Evolutionary conservation across 164 flowering plant species (phyloP), one percentile per base, ranked within the genome.

Genomic region (Litsea cubeba): DNA sequence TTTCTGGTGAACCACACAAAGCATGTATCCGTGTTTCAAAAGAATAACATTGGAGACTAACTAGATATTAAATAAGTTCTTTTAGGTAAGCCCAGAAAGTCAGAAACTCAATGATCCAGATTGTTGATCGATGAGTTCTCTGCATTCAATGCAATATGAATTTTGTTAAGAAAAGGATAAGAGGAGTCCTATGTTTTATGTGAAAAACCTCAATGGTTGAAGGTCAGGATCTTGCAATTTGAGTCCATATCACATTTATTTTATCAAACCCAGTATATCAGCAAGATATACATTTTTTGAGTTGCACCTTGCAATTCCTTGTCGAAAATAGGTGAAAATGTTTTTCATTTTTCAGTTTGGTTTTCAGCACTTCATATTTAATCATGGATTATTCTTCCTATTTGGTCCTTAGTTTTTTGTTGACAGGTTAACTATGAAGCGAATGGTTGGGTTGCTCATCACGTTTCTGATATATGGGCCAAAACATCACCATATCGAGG

Each of bases 391-490:
- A 22, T 40, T 12, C 18, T 66, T 66, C n/a, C 17, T 66, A 66
- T 28, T 25, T 66, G 46, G 17, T 20, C 54, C 4, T 73, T 1
- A 46, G 50, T 50, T 51, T 51, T 63, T 2, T 32, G 51, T 40
- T 46, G 23, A 70, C 83, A 94, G 98, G 94, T 93, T 73, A 93
- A 93, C 81, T 95, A 95, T 79, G 88, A 85, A 82, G 82, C 92
- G 65, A 85, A 82, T 77, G 99, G 99, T 66, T 95, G 98, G 98
- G 99, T 95, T 76, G 89, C 76, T 14, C 99, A 95, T 85, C 98
- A 95, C 66, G 89, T 87, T 28, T 87, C 96, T 46, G 99, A 95
- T 75, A 80, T 93, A 80, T 95, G 99, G 99, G 97, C 92, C 32
- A 95, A 93, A 86, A 87, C 98, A 80, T 91, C 98, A 35, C 93